Evolutionary conservation across 139 green algal genomes (phyloP).

Genomic region (Eudorina sp.): DNA sequence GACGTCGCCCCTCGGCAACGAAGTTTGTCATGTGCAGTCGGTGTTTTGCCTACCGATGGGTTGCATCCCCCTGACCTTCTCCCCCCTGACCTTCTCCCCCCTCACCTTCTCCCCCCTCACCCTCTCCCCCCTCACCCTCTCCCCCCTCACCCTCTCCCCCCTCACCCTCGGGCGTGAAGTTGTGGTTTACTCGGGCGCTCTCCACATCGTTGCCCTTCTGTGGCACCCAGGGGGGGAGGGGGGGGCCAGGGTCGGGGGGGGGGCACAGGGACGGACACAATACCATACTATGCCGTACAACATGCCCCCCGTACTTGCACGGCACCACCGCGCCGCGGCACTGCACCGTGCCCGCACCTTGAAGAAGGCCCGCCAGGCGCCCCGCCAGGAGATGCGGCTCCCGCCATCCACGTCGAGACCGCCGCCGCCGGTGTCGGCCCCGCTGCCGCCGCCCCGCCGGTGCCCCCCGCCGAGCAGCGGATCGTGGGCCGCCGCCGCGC

Average conservation of each 20-base stretch:
- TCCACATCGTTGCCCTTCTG: constrained; percentile 63
- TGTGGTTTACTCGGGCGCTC: constrained; percentile 75
- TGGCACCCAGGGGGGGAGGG: not conserved
- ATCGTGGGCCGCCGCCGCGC: not conserved
- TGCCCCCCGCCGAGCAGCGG: constrained; percentile 10
- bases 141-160: not conserved
- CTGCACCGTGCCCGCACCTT: not conserved
- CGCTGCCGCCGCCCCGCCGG: not conserved
- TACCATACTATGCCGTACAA: not conserved
- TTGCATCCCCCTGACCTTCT: not conserved
- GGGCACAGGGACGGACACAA: not conserved
- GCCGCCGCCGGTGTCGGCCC: not conserved
- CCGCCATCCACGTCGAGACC: not conserved
- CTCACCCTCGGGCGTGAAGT: constrained; percentile 71
- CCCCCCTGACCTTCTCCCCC: not conserved
- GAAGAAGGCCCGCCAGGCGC: constrained; percentile 17
- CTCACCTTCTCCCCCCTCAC: not conserved
- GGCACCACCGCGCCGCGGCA: no score
- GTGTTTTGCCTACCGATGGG: not conserved
- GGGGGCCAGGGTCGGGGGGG: not conserved
- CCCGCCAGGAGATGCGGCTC: not conserved
- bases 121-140: not conserved
- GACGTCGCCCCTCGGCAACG: no score
- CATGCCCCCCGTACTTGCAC: no score
- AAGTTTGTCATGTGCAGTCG: no score